Percentiles rank a stretch among this genome's conserved stretches.
Conservation (phyloP, 2,329 filamentous ascomycete species). For the Pyrenophora seminiperda region DNA sequence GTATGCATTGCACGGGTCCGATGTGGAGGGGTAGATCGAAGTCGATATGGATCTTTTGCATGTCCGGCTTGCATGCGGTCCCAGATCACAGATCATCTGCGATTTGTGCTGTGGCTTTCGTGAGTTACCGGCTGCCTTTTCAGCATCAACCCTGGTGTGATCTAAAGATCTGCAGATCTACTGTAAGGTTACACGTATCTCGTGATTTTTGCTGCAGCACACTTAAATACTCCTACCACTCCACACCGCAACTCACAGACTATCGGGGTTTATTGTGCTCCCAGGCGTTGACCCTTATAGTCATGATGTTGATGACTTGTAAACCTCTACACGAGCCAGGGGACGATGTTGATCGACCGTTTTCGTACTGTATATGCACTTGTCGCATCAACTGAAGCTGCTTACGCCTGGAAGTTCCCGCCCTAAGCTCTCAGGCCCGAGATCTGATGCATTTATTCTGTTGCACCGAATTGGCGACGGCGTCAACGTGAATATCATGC, state of each 20-base stretch:
- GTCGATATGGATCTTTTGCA: slow-evolving; percentile 9
- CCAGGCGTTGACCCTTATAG: no score
- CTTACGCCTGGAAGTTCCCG: neutral
- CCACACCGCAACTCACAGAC: no score
- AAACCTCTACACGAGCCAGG: neutral
- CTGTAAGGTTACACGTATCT: neutral
- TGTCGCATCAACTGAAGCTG: neutral
- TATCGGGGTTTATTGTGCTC: no score
- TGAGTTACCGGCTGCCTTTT: neutral
- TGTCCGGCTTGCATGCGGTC: slow-evolving; percentile 1
- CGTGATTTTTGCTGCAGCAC: slow-evolving; percentile 7
- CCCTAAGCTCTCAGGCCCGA: no score
- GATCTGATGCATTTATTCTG: no score
- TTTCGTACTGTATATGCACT: neutral
- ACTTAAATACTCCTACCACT: neutral
- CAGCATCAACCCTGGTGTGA: slow-evolving; percentile 1
- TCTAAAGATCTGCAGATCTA: slow-evolving; percentile 2
- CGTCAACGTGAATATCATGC: no score
- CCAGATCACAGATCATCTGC: slow-evolving; percentile 6
- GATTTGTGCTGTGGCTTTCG: slow-evolving; percentile 4
- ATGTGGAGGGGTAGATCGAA: slow-evolving; percentile 5
- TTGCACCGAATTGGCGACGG: no score
- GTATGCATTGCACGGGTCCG: neutral
- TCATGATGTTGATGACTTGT: neutral
- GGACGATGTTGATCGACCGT: neutral